Percentiles rank a stretch among this genome's conserved stretches.
Conservation (phyloP, 176 grass and related monocot species). For the Phoenix roebelenii region DNA sequence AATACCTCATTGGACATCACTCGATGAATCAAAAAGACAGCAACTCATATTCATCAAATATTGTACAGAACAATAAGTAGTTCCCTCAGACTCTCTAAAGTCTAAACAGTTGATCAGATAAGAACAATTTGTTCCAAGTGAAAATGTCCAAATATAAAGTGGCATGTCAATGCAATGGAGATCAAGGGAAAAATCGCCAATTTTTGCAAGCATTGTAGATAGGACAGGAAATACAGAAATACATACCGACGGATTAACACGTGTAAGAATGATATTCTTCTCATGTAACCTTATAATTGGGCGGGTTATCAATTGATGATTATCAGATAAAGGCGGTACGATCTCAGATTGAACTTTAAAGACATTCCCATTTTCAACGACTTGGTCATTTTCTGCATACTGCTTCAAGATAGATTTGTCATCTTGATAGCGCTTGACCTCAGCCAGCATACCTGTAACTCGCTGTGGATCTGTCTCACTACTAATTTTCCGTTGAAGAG, state of each 20-base stretch:
- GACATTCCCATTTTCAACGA: conserved; percentile 75
- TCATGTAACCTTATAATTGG: conserved; percentile 96
- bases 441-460: conserved; percentile 63
- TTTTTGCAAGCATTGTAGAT: too few species aligned
- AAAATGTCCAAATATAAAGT: too few species aligned
- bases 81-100: too few species aligned
- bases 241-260: conserved; percentile 91
- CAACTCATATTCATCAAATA: too few species aligned
- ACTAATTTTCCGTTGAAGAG: conserved; percentile 77
- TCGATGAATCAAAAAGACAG: too few species aligned
- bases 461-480: conserved; percentile 79
- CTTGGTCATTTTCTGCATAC: conserved; percentile 84
- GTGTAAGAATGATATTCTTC: conserved; percentile 82
- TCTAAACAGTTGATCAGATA: too few species aligned
- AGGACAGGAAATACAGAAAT: background rate
- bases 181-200: too few species aligned
- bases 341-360: conserved; percentile 89
- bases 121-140: too few species aligned
- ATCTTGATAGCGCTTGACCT: conserved; percentile 96
- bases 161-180: too few species aligned
- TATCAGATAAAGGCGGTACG: conserved; percentile 80
- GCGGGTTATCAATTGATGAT: conserved; percentile 67
- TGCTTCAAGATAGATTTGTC: conserved; percentile 85
- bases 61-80: too few species aligned
- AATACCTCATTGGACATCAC: too few species aligned